Base-by-base conservation (phyloP, 2,329 filamentous ascomycete genomes). In the Neopestalotiopsis rosae region DNA sequence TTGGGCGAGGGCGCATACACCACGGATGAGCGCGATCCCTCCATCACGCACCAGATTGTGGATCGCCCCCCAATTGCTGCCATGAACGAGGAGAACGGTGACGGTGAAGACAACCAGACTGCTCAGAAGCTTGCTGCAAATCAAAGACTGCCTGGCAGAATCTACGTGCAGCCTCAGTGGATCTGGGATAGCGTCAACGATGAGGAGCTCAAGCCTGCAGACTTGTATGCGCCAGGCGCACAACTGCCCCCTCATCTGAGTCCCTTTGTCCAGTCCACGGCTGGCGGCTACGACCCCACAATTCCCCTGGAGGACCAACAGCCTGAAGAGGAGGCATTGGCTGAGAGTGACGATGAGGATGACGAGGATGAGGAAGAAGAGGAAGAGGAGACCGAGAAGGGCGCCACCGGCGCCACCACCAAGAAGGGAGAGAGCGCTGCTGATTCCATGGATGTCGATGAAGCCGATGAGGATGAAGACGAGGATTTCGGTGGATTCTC, bases 141-240 rank as follows among this genome's bases (percentile, higher is more conserved):
- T 76, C 90, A 90, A 72, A 90, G 94, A 70, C 92, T 98, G 71
- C 94, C 95, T n/a, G 95, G 95, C 45, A 89, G 96, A 73, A 94
- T 90, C 72, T 99, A 99, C 75, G 84, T 99, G 68, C 96, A 99
- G 83, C 96, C 96, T 24, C 96, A 99, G 79, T 99, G 97, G 95
- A 90, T 99, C 4, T 99, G 96, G 96, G 96, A 99, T 78, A 95
- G 93, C 76, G 85, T 97, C 79, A 99, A 99, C 79, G 93, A 96
- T 61, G 94, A 94, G 71, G 94, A 95, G 81, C 84, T 99, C 68
- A 91, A 98, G 79, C 88, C 92, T 72, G 90, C 95, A 40, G 94
- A 98, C 77, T 82, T 95, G 45, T 99, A 99, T 77, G 93, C 92
- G 0, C 96, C 96, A 1, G 96, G 96, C 20, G 92, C 95, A 20